Conservation (phyloP, 805 yeast genomes). For the Tetrapisispora iriomotensis region DNA sequence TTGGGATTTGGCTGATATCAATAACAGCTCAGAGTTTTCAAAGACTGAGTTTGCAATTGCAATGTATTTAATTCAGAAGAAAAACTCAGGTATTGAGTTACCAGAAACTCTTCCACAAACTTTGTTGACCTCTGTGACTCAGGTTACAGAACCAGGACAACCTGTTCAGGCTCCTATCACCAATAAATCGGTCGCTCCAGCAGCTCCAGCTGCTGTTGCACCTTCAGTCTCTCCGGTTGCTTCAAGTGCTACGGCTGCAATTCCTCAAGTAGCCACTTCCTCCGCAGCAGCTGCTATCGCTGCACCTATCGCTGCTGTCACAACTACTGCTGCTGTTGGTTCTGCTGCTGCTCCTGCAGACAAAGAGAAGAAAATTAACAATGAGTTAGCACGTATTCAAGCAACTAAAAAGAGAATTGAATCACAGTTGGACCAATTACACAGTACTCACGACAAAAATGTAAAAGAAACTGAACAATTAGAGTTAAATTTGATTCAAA, state of each 20-base stretch:
- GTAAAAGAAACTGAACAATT: conserved; percentile 66
- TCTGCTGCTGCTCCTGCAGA: conserved; percentile 52
- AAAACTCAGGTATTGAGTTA: conserved; percentile 48
- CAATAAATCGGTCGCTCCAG: conserved; percentile 1
- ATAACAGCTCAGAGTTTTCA: conserved; percentile 71
- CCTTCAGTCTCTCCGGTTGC: conserved; percentile 2
- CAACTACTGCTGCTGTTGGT: conserved; percentile 20
- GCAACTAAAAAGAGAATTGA: conserved; percentile 63
- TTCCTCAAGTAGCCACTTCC: conserved; percentile 7
- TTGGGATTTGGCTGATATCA: conserved; percentile 90
- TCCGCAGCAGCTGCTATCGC: conserved; percentile 7
- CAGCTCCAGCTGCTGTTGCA: background rate
- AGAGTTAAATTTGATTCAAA: conserved; percentile 46
- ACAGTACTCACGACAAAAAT: conserved; percentile 68
- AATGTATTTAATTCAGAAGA: conserved; percentile 80
- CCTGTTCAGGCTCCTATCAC: too few relatives aligned
- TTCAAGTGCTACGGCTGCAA: conserved; percentile 4
- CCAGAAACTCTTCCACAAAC: conserved; percentile 27
- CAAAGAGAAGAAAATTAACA: background rate
- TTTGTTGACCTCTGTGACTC: conserved; percentile 8
- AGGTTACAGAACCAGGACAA: too few relatives aligned
- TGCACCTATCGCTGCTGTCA: conserved; percentile 7
- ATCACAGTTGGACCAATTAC: conserved; percentile 53
- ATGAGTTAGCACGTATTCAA: conserved; percentile 21
- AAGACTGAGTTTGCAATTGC: conserved; percentile 83